Evolutionary conservation across 306 rosid genomes (phyloP), one percentile per base, ranked within the genome.

Genomic region (Inga laurina): DNA sequence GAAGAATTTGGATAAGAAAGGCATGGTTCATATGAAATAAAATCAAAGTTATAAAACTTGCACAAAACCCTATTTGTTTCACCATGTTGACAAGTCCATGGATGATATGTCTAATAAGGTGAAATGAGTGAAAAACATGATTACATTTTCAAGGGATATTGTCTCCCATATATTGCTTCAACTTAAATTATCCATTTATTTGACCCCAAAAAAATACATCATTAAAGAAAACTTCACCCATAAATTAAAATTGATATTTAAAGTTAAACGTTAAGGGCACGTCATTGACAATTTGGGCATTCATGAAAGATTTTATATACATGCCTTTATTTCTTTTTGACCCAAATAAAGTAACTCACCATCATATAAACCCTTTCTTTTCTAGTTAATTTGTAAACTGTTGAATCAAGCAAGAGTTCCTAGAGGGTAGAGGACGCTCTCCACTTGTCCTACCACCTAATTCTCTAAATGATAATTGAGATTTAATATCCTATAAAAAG

Each of bases 101-200:
- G 11, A 81, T 59, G 41, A 62, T 62, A 62, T 73, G 79, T 56
- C 69, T 24, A 22, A 72, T 14, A 72, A 22, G 69, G 27, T 52
- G 35, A 41, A 71, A 35, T 51, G 34, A 35, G 15, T 49, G 34
- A 19, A n/a, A 16, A 49, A 68, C 78, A 80, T 9, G 32, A 2
- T 56, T 56, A 27, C 59, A 27, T 52, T 56, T 46, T 34, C 10
- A 5, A 8, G 74, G 84, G 79, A 81, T 74, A 24, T 21, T 81
- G 84, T 73, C 83, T 57, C 62, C 74, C 19, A 19, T 54, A 21
- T 24, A 44, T 72, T 59, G 72, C 79, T 81, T 81, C 49, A 81
- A 30, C 68, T 27, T 27, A 27, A 11, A 22, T 27, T 12, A 7
- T 12, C 30, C 13, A 24, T 69, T 72, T 48, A n/a, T 76, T 59